Percentiles rank a stretch among this genome's conserved stretches.
Evolutionary conservation across 2,329 filamentous ascomycete species (phyloP).

Genomic region (Fusarium sp.): DNA sequence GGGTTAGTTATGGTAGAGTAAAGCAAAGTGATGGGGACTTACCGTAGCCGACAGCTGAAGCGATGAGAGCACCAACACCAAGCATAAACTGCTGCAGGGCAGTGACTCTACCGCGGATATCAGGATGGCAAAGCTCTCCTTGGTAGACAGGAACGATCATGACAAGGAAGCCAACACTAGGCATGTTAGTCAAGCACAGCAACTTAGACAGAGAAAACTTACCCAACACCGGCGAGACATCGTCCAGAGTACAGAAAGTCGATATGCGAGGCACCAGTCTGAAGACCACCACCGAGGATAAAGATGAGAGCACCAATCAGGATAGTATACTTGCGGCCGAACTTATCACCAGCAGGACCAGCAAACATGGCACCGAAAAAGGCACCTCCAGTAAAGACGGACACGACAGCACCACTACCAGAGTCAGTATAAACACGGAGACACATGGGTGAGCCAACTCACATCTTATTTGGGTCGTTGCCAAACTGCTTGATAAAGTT

Average conservation of each 20-base stretch:
- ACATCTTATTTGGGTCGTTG: slow-evolving; percentile 48
- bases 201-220: slow-evolving; percentile 16
- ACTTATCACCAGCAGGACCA: slow-evolving; percentile 70
- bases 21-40: slow-evolving; percentile 30
- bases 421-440: slow-evolving; percentile 8
- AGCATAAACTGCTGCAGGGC: slow-evolving; percentile 86
- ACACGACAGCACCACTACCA: slow-evolving; percentile 59
- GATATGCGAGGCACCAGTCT: slow-evolving; percentile 72
- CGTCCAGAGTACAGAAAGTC: slow-evolving; percentile 77
- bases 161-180: slow-evolving; percentile 54
- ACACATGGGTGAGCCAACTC: no score
- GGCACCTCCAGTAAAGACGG: slow-evolving; percentile 81
- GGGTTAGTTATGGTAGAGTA: background rate
- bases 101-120: slow-evolving; percentile 80
- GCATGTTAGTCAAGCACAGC: background rate
- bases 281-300: slow-evolving; percentile 76
- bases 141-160: slow-evolving; percentile 74
- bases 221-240: slow-evolving; percentile 73
- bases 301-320: slow-evolving; percentile 78
- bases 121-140: slow-evolving; percentile 82
- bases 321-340: slow-evolving; percentile 80
- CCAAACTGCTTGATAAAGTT: slow-evolving; percentile 57
- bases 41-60: slow-evolving; percentile 80
- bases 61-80: slow-evolving; percentile 78
- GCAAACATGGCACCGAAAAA: slow-evolving; percentile 76